Conservation (phyloP, 2,329 filamentous ascomycete genomes). For the Apiospora phragmitis region DNA sequence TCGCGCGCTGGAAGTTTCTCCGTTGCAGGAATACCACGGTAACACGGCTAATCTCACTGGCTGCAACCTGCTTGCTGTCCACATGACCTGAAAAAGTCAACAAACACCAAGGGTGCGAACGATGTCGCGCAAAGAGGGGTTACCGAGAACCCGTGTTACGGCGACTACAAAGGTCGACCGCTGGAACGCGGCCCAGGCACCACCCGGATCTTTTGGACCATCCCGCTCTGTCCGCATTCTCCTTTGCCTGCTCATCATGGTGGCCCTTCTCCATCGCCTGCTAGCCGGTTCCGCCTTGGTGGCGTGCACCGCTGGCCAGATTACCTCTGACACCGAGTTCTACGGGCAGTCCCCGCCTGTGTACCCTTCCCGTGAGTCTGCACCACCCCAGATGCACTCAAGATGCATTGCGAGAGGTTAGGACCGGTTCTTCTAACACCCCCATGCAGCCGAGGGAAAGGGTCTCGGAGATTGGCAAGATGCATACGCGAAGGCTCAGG, state of each 20-base stretch:
- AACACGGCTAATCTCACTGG: not conserved
- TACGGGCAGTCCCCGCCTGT: conserved; percentile 52
- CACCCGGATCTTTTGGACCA: not conserved
- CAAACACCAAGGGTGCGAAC: not conserved
- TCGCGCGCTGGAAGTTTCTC: not conserved
- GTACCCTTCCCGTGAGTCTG: conserved; percentile 50
- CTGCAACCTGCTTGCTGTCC: not conserved
- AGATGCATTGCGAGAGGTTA: not conserved
- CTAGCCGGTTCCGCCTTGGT: not conserved
- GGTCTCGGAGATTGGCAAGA: conserved; percentile 36
- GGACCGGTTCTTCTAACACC: conserved; percentile 9
- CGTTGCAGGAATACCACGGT: not conserved
- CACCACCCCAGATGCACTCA: not conserved
- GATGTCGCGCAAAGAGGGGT: not conserved
- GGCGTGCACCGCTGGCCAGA: not conserved
- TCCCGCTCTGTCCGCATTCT: not conserved
- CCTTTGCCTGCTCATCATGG: conserved; percentile 2
- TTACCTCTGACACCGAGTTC: conserved; percentile 46
- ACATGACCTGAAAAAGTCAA: not conserved
- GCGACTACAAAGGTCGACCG: not conserved
- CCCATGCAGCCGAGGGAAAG: conserved; percentile 26
- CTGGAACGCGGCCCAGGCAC: not conserved
- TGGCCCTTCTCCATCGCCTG: not conserved
- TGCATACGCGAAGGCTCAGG: conserved; percentile 36
- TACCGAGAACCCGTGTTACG: not conserved